Percentiles rank a stretch among this genome's conserved stretches.
Evolutionary conservation across 2,329 filamentous ascomycete genomes (phyloP).

Genomic region (Coniochaeta sp.): DNA sequence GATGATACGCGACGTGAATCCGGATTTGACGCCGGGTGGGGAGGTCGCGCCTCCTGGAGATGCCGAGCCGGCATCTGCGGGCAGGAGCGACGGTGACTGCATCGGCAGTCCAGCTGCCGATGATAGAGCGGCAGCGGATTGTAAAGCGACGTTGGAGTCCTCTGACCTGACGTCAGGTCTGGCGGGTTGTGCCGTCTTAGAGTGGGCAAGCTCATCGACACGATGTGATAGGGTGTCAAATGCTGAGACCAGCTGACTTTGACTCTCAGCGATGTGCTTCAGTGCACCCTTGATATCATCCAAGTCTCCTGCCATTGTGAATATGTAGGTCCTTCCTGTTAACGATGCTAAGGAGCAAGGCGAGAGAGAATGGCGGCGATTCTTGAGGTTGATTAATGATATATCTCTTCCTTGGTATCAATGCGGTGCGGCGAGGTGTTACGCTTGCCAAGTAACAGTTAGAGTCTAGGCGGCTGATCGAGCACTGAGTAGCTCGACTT

Average conservation of each 20-base stretch:
- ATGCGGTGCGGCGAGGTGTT: background rate
- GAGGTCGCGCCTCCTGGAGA: slow-evolving; percentile 21
- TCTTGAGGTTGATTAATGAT: background rate
- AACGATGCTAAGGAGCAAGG: background rate
- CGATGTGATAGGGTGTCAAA: slow-evolving; percentile 30
- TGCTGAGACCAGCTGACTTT: slow-evolving; percentile 30
- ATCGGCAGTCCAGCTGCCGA: background rate
- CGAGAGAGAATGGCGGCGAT: background rate
- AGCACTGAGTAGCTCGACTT: background rate
- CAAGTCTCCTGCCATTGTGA: slow-evolving; percentile 19
- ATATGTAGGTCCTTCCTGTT: background rate
- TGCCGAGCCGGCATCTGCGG: slow-evolving; percentile 15
- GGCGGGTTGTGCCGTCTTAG: background rate
- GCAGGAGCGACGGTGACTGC: slow-evolving; percentile 14
- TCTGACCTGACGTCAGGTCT: background rate
- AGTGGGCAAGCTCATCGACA: slow-evolving; percentile 14
- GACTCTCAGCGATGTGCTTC: slow-evolving; percentile 30
- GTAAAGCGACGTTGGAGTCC: background rate
- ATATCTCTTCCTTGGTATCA: background rate
- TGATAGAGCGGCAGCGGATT: background rate
- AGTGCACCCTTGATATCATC: slow-evolving; percentile 24
- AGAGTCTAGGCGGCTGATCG: background rate
- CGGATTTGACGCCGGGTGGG: slow-evolving; percentile 23
- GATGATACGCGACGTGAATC: slow-evolving; percentile 46
- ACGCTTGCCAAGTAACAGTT: background rate